phyloP scores from a whole-genome alignment of 768 basidiomycete genomes.

The Serendipita sp. region DNA sequence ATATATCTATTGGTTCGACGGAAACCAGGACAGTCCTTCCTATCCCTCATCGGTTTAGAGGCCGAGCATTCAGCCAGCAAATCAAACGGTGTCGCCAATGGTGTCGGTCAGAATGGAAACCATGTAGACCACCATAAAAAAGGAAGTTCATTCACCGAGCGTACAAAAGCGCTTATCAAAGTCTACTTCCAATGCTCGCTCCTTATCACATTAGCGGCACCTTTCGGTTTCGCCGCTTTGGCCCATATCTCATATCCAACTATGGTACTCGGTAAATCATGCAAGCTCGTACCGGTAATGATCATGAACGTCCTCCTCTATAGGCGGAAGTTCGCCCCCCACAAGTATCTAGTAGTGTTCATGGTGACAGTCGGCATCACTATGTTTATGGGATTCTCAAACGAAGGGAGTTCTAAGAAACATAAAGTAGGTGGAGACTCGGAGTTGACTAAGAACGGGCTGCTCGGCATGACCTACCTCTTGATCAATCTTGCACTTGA shows the following conservation, averaged over 20 bases:
- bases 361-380: conserved; percentile 86
- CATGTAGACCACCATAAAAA: conserved; percentile 17
- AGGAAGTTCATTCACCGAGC: conserved; percentile 21
- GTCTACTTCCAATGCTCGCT: conserved; percentile 70
- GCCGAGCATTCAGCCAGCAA: conserved; percentile 14
- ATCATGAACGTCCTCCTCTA: conserved; percentile 94
- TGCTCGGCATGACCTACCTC: conserved; percentile 60
- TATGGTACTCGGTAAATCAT: conserved; percentile 97
- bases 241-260: conserved; percentile 96
- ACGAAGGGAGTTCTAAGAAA: conserved; percentile 26
- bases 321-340: conserved; percentile 75
- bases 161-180: conserved; percentile 36
- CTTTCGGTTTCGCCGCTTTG: conserved; percentile 90
- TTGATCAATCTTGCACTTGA: conserved; percentile 80
- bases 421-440: conserved; percentile 19
- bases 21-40: conserved; percentile 34
- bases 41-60: conserved; percentile 44
- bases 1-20: conserved; percentile 52
- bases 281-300: conserved; percentile 97
- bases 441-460: conserved; percentile 26
- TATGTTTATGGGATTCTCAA: conserved; percentile 82
- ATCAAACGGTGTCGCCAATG: conserved; percentile 25
- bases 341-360: conserved; percentile 92
- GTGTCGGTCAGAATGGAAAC: conserved; percentile 18
- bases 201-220: conserved; percentile 80